These are phyloP conservation scores for Geotrichum candidum DNA, from an alignment of 1,139 yeast species.

Conservation along the genomic window DNA sequence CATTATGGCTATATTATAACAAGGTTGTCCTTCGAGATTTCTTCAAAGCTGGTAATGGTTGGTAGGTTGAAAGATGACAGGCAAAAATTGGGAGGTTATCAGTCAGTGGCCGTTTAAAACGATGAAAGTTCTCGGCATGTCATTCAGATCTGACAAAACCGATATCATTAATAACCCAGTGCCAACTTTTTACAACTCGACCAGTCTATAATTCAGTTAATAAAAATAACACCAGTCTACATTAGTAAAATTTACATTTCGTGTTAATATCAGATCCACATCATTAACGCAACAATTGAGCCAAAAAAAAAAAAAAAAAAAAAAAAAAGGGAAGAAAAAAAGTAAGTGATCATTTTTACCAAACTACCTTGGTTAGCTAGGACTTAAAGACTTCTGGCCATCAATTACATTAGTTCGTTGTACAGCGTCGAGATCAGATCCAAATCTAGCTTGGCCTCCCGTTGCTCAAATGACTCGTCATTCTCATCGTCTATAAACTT, in stretches of 20 bases:
- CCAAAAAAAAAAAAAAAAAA: no score
- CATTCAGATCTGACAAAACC: neutral
- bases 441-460: conserved; percentile 1
- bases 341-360: no score
- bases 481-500: neutral
- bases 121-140: neutral
- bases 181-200: neutral
- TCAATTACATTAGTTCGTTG: neutral
- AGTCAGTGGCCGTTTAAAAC: neutral
- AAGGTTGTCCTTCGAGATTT: neutral
- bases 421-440: neutral
- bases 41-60: neutral
- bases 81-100: neutral
- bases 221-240: neutral
- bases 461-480: conserved; percentile 4
- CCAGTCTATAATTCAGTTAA: neutral
- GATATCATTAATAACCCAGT: neutral
- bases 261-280: neutral
- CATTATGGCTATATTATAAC: conserved; percentile 6
- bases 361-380: neutral
- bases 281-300: neutral
- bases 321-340: no score
- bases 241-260: neutral
- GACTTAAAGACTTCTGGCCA: neutral
- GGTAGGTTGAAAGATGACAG: neutral